phyloP scores from a whole-genome alignment of 257 asterid genomes.

The Forsythia suspensa region DNA sequence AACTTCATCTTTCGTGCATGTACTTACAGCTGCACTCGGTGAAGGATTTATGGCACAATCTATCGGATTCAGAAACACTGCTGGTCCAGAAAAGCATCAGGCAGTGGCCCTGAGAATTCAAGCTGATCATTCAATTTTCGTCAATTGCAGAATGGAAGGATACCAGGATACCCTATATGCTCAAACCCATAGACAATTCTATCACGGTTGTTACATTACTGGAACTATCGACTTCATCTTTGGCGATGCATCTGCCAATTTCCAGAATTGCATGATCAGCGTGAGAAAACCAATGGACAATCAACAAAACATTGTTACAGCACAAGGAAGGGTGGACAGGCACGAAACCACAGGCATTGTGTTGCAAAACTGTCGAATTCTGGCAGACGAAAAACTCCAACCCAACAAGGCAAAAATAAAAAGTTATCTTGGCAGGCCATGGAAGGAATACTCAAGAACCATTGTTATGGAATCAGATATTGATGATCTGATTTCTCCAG shows the following conservation, averaged over 20 bases:
- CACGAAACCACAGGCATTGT: background rate
- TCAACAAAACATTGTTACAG: conserved; percentile 1
- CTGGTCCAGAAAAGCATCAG: background rate
- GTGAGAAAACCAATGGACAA: background rate
- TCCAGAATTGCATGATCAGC: background rate
- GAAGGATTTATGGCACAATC: conserved; percentile 7
- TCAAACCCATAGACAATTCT: background rate
- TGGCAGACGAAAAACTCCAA: background rate
- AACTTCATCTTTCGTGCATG: background rate
- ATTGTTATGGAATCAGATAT: background rate
- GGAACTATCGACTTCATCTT: conserved; percentile 11
- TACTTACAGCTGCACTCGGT: background rate
- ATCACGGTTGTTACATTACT: background rate
- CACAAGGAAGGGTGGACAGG: conserved; percentile 10
- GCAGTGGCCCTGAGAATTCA: conserved; percentile 2
- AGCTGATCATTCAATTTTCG: background rate
- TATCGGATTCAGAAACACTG: conserved; percentile 4
- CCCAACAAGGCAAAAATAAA: background rate
- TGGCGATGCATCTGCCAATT: background rate
- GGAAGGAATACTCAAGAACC: conserved; percentile 1
- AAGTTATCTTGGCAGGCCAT: conserved; percentile 8
- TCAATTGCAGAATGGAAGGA: background rate
- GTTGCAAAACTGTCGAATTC: background rate
- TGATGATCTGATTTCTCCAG: background rate
- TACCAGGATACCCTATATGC: background rate